Percentiles rank a stretch among this genome's conserved stretches.
Conservation (phyloP, 148 eudicot genomes). For the Pharnaceum exiguum region DNA sequence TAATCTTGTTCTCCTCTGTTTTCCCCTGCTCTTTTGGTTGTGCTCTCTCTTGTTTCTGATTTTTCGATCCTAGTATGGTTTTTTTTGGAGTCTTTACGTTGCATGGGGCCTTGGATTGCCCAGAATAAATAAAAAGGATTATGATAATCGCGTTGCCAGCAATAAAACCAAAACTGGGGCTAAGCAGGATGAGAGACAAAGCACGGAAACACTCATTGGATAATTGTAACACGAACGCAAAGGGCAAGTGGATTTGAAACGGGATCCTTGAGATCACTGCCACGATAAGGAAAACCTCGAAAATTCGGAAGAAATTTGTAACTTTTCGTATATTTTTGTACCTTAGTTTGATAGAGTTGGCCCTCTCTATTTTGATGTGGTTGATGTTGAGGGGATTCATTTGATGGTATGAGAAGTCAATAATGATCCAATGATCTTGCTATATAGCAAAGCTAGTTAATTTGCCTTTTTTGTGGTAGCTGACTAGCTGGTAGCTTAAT, state of each 20-base stretch:
- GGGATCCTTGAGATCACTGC: conserved; percentile 45
- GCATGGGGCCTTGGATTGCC: conserved; percentile 6
- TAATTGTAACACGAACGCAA: conserved; percentile 27
- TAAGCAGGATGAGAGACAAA: conserved; percentile 27
- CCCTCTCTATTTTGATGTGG: conserved; percentile 43
- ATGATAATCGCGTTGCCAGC: conserved; percentile 66
- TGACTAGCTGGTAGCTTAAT: no score
- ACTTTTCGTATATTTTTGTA: conserved; percentile 38
- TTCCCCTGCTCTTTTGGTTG: conserved; percentile 10
- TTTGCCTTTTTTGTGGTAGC: not conserved
- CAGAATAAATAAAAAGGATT: conserved; percentile 48
- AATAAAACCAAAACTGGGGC: conserved; percentile 70
- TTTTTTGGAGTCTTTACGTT: conserved; percentile 2
- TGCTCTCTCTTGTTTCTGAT: conserved; percentile 18
- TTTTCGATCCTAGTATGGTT: conserved; percentile 8
- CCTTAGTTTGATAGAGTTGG: conserved; percentile 41
- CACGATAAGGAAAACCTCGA: conserved; percentile 52
- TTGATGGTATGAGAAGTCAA: not conserved
- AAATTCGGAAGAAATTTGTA: conserved; percentile 50
- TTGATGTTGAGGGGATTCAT: conserved; percentile 47
- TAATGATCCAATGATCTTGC: not conserved
- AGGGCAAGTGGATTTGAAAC: conserved; percentile 39
- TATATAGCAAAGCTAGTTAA: not conserved
- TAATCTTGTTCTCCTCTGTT: conserved; percentile 15
- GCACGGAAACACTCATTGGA: conserved; percentile 38